Conservation (phyloP, 306 rosid species). For the Clitoria ternatea region DNA sequence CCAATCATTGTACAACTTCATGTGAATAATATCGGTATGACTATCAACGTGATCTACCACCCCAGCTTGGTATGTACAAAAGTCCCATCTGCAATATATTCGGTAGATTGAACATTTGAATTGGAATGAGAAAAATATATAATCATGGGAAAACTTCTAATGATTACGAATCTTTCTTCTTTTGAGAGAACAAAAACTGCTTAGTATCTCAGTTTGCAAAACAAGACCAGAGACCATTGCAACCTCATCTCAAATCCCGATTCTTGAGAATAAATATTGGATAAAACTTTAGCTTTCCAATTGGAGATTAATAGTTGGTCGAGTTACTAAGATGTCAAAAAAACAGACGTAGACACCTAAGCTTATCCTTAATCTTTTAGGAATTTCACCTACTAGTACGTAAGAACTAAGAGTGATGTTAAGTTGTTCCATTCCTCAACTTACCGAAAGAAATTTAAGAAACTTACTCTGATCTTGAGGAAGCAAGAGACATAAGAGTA, state of each 20-base stretch:
- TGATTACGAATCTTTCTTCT: not conserved
- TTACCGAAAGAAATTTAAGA: not conserved
- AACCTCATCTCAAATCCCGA: not conserved
- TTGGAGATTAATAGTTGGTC: too few species aligned
- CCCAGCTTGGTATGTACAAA: conserved; percentile 51
- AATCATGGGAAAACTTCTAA: not conserved
- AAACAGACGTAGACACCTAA: too few species aligned
- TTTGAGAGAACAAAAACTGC: not conserved
- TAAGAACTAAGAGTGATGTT: not conserved
- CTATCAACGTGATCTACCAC: conserved; percentile 82
- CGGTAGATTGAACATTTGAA: conserved; percentile 28
- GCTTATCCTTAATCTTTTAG: too few species aligned
- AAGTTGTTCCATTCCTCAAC: not conserved
- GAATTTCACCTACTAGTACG: not conserved
- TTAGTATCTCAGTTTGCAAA: not conserved
- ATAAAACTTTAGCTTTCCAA: too few species aligned
- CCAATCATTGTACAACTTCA: conserved; percentile 60
- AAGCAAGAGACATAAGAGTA: conserved; percentile 72
- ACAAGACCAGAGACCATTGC: not conserved
- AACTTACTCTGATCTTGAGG: conserved; percentile 83
- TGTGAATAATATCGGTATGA: conserved; percentile 77
- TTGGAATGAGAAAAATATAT: conserved; percentile 21
- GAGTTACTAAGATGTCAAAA: too few species aligned
- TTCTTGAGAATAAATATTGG: not conserved
- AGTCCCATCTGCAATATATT: conserved; percentile 82